Evolutionary conservation across 495 filamentous ascomycete genomes (phyloP).

Genomic region (Diplogelasinospora grovesii): DNA sequence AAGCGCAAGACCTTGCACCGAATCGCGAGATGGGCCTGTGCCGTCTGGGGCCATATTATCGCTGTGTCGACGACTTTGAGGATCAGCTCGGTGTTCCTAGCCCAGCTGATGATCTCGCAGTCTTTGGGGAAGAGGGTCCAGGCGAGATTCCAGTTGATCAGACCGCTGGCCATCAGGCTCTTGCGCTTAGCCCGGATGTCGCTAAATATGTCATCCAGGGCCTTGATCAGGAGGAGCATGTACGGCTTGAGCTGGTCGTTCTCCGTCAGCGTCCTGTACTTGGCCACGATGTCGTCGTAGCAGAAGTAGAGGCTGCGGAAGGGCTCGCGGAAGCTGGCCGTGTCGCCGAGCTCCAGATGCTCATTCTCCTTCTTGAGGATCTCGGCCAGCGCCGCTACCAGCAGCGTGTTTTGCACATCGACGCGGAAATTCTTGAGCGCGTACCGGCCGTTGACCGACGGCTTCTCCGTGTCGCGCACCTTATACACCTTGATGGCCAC

Average conservation of each 20-base stretch:
- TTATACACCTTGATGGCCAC: not conserved
- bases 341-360: not conserved
- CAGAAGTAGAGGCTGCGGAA: not conserved
- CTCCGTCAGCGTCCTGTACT: not conserved
- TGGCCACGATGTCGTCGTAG: not conserved
- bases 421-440: not conserved
- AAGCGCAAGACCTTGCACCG: constrained; percentile 2
- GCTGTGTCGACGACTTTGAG: not conserved
- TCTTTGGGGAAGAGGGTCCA: not conserved
- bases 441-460: not conserved
- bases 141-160: not conserved
- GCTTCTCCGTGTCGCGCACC: not conserved
- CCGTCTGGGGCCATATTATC: not conserved
- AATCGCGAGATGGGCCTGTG: not conserved
- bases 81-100: not conserved
- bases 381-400: not conserved
- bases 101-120: not conserved
- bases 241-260: not conserved
- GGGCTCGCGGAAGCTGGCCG: not conserved
- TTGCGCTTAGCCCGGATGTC: not conserved
- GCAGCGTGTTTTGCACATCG: not conserved
- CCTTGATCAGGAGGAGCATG: not conserved
- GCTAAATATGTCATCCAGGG: not conserved
- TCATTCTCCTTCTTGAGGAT: not conserved
- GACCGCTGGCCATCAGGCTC: not conserved